Evolutionary conservation across 768 basidiomycete genomes (phyloP), one percentile per base, ranked within the genome.

Genomic region (Boletus rex-veris): DNA sequence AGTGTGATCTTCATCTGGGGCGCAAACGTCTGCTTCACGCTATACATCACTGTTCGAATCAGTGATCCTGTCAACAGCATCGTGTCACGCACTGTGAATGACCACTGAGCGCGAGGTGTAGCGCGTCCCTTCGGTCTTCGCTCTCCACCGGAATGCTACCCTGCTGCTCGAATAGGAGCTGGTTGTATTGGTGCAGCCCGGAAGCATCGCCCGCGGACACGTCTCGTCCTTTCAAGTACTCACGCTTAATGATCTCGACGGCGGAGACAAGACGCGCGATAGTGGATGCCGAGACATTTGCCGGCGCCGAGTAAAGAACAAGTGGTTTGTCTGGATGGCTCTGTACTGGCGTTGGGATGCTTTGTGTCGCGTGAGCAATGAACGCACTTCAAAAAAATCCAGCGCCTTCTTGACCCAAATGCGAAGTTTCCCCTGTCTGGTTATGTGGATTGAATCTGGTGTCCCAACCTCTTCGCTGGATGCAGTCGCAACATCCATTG

Each of bases 181-280:
- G 78, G 58, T 90, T 92, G 71, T 90, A 91, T 64, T 92, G 90
- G 63, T 89, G 80, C 33, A 92, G 68, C 4, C 89, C 89, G 4
- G 69, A 66, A 26, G 73, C 64, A 41, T 74, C 73, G n/a, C 69
- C 66, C 3, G 74, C 75, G 12, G 71, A 77, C 18, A 67, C 58
- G 39, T 77, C 77, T 7, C 86, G 72, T 15, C 64, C 65, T 51
- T 82, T 82, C 50, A 89, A 56, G 63, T 83, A 92, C 64, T 92
- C 88, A 26, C 92, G 81, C 64, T 93, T 93, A 61, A 92, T 81
- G 52, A 93, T 89, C 69, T 95, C 92, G 1, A 83, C 84, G 4
- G 91, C 86, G 1, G 85, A 82, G 36, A 94, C 75, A 8, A 95
- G 76, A 1, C 86, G 81, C 0, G 89, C 83, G 35, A 73, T 70